Conservation (phyloP, 202 grass and related monocot genomes). For the Eragrostis tef region DNA sequence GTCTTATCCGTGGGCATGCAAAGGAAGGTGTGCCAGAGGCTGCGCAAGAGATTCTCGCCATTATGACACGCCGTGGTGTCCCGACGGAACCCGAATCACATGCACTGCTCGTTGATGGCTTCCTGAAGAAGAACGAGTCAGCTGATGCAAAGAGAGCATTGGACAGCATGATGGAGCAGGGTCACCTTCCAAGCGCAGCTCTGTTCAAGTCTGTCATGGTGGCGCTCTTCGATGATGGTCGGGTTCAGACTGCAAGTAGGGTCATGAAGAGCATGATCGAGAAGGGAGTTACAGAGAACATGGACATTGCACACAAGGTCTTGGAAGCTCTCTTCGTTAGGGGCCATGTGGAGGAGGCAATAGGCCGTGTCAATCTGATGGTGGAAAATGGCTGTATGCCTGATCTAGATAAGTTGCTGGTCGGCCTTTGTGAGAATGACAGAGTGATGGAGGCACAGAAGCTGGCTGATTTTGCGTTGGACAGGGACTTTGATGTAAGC, state of each 20-base stretch:
- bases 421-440: conserved; percentile 64
- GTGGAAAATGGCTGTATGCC: conserved; percentile 67
- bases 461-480: conserved; percentile 75
- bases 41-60: conserved; percentile 69
- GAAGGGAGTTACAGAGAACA: conserved; percentile 89
- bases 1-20: conserved; percentile 77
- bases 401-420: conserved; percentile 70
- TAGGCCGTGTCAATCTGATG: conserved; percentile 83
- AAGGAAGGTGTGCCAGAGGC: conserved; percentile 71
- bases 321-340: conserved; percentile 76
- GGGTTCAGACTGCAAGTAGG: conserved; percentile 82
- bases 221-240: conserved; percentile 61
- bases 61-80: conserved; percentile 69
- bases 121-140: conserved; percentile 71
- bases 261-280: conserved; percentile 96
- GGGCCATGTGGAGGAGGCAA: conserved; percentile 88
- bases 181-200: conserved; percentile 68
- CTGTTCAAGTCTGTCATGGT: conserved; percentile 86
- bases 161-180: conserved; percentile 92
- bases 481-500: conserved; percentile 72
- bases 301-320: conserved; percentile 72
- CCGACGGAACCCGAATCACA: conserved; percentile 65
- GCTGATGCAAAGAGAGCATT: conserved; percentile 77
- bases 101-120: conserved; percentile 68
- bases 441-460: conserved; percentile 83